phyloP scores from a whole-genome alignment of 1,284 basidiomycete species.

The Ceratobasidium sp. region DNA sequence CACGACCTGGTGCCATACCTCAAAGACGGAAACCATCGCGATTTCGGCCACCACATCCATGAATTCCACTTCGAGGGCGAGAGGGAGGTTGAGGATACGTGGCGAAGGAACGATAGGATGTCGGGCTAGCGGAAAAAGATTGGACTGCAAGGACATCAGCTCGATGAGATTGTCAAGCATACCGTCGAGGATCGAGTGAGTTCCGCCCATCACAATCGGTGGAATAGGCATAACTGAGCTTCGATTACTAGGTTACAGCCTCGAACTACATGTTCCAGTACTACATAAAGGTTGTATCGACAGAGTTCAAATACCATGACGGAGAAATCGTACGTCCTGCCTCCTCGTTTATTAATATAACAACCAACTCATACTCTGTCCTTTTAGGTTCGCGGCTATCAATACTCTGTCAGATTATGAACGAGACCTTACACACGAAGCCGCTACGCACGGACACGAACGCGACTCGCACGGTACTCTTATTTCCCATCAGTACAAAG shows the following conservation, averaged over 20 bases:
- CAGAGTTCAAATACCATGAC: slow-evolving; percentile 85
- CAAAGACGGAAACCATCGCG: slow-evolving; percentile 83
- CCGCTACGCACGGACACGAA: slow-evolving; percentile 56
- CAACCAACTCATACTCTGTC: neutral
- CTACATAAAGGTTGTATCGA: slow-evolving; percentile 97
- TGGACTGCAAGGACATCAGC: slow-evolving; percentile 81
- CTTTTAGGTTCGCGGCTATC: slow-evolving; percentile 79
- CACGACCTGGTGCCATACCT: slow-evolving; percentile 98
- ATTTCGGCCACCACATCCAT: slow-evolving; percentile 66
- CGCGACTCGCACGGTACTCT: slow-evolving; percentile 79
- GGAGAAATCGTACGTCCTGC: slow-evolving; percentile 71
- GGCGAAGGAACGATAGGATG: slow-evolving; percentile 63
- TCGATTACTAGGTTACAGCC: slow-evolving; percentile 68
- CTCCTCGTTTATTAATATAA: neutral
- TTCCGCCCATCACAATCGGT: slow-evolving; percentile 15
- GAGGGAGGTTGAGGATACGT: slow-evolving; percentile 62
- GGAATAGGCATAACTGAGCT: neutral
- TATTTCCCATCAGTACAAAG: slow-evolving; percentile 84
- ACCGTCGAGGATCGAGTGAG: slow-evolving; percentile 61
- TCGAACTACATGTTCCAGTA: slow-evolving; percentile 95
- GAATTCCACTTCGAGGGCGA: slow-evolving; percentile 86
- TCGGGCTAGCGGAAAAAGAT: slow-evolving; percentile 78
- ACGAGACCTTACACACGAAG: slow-evolving; percentile 82
- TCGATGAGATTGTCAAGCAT: slow-evolving; percentile 78
- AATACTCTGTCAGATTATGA: slow-evolving; percentile 98